Percentiles rank a stretch among this genome's conserved stretches.
Evolutionary conservation across 2,329 filamentous ascomycete genomes (phyloP).

Genomic region (Penicillium palitans): DNA sequence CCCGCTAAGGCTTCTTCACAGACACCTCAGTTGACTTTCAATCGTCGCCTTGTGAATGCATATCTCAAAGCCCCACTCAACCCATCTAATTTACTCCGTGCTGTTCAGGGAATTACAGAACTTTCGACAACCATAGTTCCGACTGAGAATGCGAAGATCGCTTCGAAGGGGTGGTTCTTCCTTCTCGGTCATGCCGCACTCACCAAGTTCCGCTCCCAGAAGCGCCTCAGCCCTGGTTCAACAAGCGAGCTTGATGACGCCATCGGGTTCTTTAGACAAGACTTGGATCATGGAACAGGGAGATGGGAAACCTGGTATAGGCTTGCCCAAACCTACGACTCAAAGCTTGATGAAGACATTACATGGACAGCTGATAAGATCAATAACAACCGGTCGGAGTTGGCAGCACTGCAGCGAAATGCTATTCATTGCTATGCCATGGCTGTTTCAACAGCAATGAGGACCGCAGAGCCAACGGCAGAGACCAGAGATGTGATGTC

Average conservation of each 20-base stretch:
- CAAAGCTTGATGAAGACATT: constrained; percentile 81
- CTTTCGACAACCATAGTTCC: constrained; percentile 71
- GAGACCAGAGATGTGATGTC: constrained; percentile 60
- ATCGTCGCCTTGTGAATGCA: constrained; percentile 76
- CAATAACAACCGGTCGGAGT: constrained; percentile 74
- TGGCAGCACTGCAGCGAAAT: constrained; percentile 73
- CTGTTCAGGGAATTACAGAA: constrained; percentile 74
- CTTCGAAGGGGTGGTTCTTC: constrained; percentile 88
- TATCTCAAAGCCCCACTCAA: constrained; percentile 83
- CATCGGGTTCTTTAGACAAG: constrained; percentile 74
- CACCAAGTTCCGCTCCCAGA: constrained; percentile 78
- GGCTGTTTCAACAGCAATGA: constrained; percentile 63
- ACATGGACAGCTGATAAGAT: constrained; percentile 90
- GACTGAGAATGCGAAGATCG: constrained; percentile 67
- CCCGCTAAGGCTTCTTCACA: constrained; percentile 72
- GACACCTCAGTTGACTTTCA: constrained; percentile 79
- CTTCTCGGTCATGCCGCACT: constrained; percentile 84
- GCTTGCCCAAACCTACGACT: constrained; percentile 82
- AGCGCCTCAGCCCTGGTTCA: constrained; percentile 73
- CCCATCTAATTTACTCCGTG: constrained; percentile 74
- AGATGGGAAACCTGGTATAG: constrained; percentile 92
- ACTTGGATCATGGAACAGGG: constrained; percentile 77
- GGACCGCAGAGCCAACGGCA: constrained; percentile 55
- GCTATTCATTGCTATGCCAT: constrained; percentile 80
- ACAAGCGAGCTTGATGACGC: constrained; percentile 83